Conservation (phyloP, 2,329 filamentous ascomycete genomes). For the Leptographium radiaticola region DNA sequence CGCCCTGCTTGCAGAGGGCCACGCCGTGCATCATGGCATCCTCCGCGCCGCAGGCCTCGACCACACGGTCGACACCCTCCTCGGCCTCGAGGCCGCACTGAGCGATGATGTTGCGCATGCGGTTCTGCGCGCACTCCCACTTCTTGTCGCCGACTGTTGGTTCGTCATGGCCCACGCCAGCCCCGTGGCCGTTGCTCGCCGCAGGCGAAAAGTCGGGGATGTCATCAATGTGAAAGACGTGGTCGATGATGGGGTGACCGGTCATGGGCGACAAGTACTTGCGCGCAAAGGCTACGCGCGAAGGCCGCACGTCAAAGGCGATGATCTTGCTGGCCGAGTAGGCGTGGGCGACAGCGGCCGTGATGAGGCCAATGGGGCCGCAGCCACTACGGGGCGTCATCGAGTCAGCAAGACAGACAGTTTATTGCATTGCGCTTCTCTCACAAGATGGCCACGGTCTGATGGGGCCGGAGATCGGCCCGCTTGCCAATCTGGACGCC, state of each 20-base stretch:
- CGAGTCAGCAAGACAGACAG: background rate
- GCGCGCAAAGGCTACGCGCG: conserved; percentile 66
- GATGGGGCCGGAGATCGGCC: conserved; percentile 56
- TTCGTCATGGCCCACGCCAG: background rate
- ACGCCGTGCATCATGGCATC: conserved; percentile 63
- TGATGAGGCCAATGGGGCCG: conserved; percentile 76
- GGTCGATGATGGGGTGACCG: conserved; percentile 49
- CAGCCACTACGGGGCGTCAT: conserved; percentile 36
- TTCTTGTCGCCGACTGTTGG: conserved; percentile 2
- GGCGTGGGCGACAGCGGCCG: conserved; percentile 69
- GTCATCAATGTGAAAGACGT: conserved; percentile 51
- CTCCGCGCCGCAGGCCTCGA: conserved; percentile 69
- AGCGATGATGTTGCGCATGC: conserved; percentile 38
- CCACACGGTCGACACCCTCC: conserved; percentile 59
- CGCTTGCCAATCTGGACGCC: conserved; percentile 66
- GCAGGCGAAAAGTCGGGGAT: conserved; percentile 34
- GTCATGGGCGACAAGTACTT: conserved; percentile 24
- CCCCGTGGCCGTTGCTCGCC: conserved; percentile 33
- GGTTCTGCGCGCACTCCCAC: background rate
- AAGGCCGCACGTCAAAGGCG: conserved; percentile 74
- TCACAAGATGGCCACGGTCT: conserved; percentile 63
- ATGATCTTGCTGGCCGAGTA: conserved; percentile 74
- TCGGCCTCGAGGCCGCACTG: conserved; percentile 42
- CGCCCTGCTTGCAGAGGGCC: conserved; percentile 56
- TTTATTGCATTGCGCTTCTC: background rate